Evolutionary conservation across 768 basidiomycete species (phyloP), one percentile per base, ranked within the genome.

Genomic region (Lentinula sp.): DNA sequence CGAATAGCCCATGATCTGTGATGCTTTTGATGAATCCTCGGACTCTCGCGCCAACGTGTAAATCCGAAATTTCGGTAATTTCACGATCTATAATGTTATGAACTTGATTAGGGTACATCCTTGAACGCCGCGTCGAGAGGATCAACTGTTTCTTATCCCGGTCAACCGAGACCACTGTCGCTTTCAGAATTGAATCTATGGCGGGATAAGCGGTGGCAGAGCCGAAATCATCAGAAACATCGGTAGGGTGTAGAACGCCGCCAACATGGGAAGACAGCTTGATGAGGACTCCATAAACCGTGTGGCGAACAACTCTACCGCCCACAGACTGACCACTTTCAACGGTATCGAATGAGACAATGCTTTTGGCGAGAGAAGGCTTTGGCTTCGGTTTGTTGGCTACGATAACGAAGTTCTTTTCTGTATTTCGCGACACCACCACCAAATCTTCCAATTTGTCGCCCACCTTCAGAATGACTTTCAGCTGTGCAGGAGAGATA

Each of bases 11-110:
- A 69, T 90, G 87, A 50, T 93, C 89, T 16, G 85, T 82, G 35
- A 98, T 78, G 66, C 84, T 91, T 75, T 93, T 97, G 69, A 98
- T 82, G 69, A 96, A 93, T 10, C 96, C 96, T 57, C 93, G 83
- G 16, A 95, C 76, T n/a, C 77, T 82, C 56, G 89, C 78, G 4
- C 94, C 95, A 23, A 82, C 78, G 65, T 87, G 81, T 21, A 96
- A 70, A 53, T 89, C 86, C 2, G 75, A 74, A 9, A 92, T 61
- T 32, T 70, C 70, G n/a, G 73, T 74, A 63, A 95, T 82, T 70
- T 93, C 90, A 50, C 80, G 79, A 70, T 95, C 92, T 11, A 81
- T 75, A 1, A 92, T 73, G 7, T 77, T 69, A 13, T 75, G 74
- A 18, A 68, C 67, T 55, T 79, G 73, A n/a, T 79, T 77, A 34